A percentile compares a stretch with the other conserved stretches of the same genome.
phyloP scores from a whole-genome alignment of 306 rosid species.

The Lupinus albus region DNA sequence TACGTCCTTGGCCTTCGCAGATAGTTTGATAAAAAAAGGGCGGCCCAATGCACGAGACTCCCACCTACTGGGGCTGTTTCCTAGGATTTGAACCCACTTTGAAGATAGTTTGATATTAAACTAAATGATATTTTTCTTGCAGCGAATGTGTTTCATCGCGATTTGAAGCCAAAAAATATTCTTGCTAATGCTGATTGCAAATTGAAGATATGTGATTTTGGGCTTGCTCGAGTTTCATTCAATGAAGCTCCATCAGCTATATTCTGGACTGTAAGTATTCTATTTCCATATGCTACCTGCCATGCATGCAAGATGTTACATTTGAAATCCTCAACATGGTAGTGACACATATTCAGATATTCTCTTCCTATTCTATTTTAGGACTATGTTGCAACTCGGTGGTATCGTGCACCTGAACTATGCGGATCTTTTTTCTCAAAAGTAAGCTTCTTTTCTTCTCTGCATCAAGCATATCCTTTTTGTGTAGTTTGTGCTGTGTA shows the following conservation, averaged over 20 bases:
- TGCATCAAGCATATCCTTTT: constrained; percentile 2
- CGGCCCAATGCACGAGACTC: no score
- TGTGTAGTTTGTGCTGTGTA: constrained; percentile 24
- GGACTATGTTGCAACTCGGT: constrained; percentile 99
- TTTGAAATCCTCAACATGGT: background rate
- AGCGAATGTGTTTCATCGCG: constrained; percentile 99
- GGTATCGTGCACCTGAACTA: constrained; percentile 99
- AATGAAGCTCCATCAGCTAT: constrained; percentile 96
- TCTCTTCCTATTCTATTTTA: constrained; percentile 26
- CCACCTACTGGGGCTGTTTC: no score
- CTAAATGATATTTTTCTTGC: constrained; percentile 44
- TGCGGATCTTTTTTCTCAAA: constrained; percentile 98
- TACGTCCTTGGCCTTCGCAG: constrained; percentile 29
- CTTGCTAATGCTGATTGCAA: constrained; percentile 99
- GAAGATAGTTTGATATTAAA: constrained; percentile 31
- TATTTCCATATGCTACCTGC: background rate
- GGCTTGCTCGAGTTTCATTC: constrained; percentile 98
- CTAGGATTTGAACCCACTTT: no score
- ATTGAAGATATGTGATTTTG: constrained; percentile 95
- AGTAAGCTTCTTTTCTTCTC: constrained; percentile 59
- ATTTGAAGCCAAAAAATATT: constrained; percentile 95
- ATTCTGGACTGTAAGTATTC: constrained; percentile 93
- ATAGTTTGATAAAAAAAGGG: constrained; percentile 33
- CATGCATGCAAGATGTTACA: background rate
- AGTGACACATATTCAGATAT: no score